Evolutionary conservation across 257 asterid genomes (phyloP).

Genomic region (Salvia splendens): DNA sequence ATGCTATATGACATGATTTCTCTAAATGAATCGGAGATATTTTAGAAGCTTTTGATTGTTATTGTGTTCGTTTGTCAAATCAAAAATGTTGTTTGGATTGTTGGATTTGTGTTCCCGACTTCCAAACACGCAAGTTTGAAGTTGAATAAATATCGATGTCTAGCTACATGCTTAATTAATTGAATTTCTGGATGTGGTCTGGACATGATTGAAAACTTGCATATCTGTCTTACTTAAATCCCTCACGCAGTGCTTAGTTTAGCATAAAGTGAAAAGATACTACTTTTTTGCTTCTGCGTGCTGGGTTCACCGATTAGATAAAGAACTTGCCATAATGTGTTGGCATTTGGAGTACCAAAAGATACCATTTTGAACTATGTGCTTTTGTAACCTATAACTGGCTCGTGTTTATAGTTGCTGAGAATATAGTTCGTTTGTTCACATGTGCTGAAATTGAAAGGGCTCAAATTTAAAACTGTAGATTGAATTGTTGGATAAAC

Average conservation of each 20-base stretch:
- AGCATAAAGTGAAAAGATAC: constrained; percentile 21
- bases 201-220: constrained; percentile 14
- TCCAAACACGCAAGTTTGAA: constrained; percentile 23
- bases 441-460: constrained; percentile 13
- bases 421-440: constrained; percentile 14
- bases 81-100: constrained; percentile 17
- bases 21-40: constrained; percentile 15
- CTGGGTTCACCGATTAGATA: constrained; percentile 1
- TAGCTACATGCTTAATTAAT: constrained; percentile 13
- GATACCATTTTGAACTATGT: background rate
- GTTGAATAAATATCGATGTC: constrained; percentile 16
- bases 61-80: constrained; percentile 23
- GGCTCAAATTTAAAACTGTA: constrained; percentile 12
- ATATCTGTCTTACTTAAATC: constrained; percentile 20
- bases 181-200: constrained; percentile 4
- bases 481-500: constrained; percentile 7
- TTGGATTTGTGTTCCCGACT: constrained; percentile 21
- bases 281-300: constrained; percentile 26
- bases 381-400: background rate
- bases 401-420: constrained; percentile 12
- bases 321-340: constrained; percentile 9
- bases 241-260: constrained; percentile 27
- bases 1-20: constrained; percentile 26
- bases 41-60: constrained; percentile 27
- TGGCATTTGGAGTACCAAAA: constrained; percentile 8